A percentile compares a stretch with the other conserved stretches of the same genome.
phyloP scores from a whole-genome alignment of 768 basidiomycete species.

The Trametes meyenii region DNA sequence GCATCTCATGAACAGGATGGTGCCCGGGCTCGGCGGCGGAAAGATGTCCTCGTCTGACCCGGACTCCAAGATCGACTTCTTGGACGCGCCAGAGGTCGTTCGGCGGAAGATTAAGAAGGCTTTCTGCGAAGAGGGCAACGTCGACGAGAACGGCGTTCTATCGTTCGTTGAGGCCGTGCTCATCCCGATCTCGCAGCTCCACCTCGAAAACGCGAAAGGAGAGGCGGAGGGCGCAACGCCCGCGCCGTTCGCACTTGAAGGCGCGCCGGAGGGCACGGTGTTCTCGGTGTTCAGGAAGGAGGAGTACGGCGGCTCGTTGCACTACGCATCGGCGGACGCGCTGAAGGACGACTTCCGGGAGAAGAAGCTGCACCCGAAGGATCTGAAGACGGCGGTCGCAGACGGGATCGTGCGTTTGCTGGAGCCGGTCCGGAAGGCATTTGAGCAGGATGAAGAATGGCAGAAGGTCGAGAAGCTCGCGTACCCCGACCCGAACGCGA shows the following conservation, averaged over 20 bases:
- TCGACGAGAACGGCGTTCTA: conserved; percentile 85
- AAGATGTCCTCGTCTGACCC: conserved; percentile 99
- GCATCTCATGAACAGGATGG: conserved; percentile 98
- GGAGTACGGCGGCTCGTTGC: conserved; percentile 79
- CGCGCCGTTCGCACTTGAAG: conserved; percentile 63
- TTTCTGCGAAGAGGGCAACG: conserved; percentile 92
- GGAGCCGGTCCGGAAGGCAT: conserved; percentile 79
- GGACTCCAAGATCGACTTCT: conserved; percentile 97
- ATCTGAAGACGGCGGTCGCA: conserved; percentile 80
- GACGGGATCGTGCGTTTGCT: conserved; percentile 75
- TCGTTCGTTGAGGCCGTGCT: conserved; percentile 86
- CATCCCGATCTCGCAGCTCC: conserved; percentile 81
- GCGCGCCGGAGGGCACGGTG: conserved; percentile 80
- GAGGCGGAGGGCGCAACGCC: conserved; percentile 47
- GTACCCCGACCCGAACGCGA: conserved; percentile 78
- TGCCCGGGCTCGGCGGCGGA: conserved; percentile 89
- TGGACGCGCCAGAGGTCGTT: conserved; percentile 82
- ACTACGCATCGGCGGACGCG: conserved; percentile 68
- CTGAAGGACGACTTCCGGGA: conserved; percentile 75
- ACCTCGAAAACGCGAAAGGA: conserved; percentile 59
- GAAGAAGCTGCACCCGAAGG: conserved; percentile 84
- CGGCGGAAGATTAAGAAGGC: conserved; percentile 90
- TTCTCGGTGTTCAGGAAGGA: conserved; percentile 79
- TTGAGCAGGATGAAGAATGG: conserved; percentile 80
- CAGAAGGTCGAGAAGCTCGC: conserved; percentile 74